Conservation (phyloP, 2,329 filamentous ascomycete species). For the Tolypocladium capitatum region DNA sequence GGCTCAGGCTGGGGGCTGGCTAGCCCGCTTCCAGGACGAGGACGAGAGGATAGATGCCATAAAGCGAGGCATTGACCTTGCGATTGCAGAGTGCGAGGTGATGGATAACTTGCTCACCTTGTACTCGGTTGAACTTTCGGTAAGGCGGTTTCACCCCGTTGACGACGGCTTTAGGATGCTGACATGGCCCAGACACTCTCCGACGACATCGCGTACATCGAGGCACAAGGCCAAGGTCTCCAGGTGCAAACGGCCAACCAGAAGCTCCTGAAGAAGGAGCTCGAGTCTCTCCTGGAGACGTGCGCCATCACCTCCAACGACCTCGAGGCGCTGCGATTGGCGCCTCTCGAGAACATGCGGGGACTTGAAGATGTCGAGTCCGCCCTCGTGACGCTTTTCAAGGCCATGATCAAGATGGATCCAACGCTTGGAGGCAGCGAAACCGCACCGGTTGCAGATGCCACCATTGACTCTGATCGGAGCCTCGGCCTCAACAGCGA, state of each 20-base stretch:
- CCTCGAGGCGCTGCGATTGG: slow-evolving; percentile 58
- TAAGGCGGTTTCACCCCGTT: slow-evolving; percentile 30
- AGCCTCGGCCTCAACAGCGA: slow-evolving; percentile 50
- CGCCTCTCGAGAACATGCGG: slow-evolving; percentile 56
- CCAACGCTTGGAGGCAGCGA: slow-evolving; percentile 53
- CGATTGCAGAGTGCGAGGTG: slow-evolving; percentile 93
- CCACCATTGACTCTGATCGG: slow-evolving; percentile 28
- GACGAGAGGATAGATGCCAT: slow-evolving; percentile 83
- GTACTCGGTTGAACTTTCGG: slow-evolving; percentile 86
- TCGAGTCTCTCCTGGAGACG: slow-evolving; percentile 78
- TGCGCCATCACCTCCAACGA: slow-evolving; percentile 72
- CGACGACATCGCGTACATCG: slow-evolving; percentile 93
- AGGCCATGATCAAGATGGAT: slow-evolving; percentile 87
- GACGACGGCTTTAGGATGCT: not conserved
- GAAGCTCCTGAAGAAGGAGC: slow-evolving; percentile 79
- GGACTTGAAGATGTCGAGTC: slow-evolving; percentile 68
- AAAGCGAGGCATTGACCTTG: slow-evolving; percentile 71
- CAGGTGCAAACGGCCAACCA: slow-evolving; percentile 97
- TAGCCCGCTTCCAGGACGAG: slow-evolving; percentile 71
- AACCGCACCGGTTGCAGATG: slow-evolving; percentile 33
- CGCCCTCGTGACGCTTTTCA: slow-evolving; percentile 71
- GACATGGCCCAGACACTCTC: slow-evolving; percentile 56
- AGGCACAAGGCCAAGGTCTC: slow-evolving; percentile 90
- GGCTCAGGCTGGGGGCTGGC: slow-evolving; percentile 85
- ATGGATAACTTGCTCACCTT: slow-evolving; percentile 86